Percentiles rank a stretch among this genome's conserved stretches.
These are phyloP conservation scores for Hsuehochloa calcarea DNA, from an alignment of 176 grass and related monocot genomes.

Conservation along the genomic window DNA sequence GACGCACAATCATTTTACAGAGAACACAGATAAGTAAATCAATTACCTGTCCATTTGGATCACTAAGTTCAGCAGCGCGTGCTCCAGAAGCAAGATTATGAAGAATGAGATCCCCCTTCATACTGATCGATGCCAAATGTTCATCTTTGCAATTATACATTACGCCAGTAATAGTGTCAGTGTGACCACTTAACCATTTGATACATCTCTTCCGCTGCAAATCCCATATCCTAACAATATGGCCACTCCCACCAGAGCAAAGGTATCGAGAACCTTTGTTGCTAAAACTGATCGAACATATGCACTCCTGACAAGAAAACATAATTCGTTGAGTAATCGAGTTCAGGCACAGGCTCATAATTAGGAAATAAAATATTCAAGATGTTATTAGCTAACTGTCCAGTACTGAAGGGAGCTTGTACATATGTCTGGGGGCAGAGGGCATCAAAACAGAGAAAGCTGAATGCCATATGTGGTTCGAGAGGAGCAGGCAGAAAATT, in stretches of 20 bases:
- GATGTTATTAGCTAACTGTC: not conserved
- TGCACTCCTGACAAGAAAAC: constrained; percentile 73
- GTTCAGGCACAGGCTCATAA: constrained; percentile 23
- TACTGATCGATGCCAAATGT: constrained; percentile 92
- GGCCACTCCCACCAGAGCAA: constrained; percentile 91
- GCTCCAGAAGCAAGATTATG: constrained; percentile 98
- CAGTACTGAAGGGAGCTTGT: not conserved
- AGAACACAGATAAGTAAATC: constrained; percentile 20
- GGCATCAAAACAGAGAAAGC: not conserved
- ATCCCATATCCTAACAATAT: constrained; percentile 98
- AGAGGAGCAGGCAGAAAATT: not conserved
- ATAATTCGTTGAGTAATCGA: not conserved
- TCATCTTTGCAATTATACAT: constrained; percentile 99
- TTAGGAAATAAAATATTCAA: constrained; percentile 12
- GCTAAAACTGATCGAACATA: constrained; percentile 94
- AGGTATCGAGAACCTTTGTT: constrained; percentile 96
- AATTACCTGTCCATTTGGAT: constrained; percentile 93
- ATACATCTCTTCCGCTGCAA: constrained; percentile 91
- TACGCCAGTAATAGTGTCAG: constrained; percentile 88
- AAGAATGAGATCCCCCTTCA: constrained; percentile 97
- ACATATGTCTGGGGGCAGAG: not conserved
- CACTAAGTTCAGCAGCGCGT: constrained; percentile 86
- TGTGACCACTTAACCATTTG: constrained; percentile 92
- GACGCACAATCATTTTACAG: not conserved
- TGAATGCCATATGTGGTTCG: not conserved